Evolutionary conservation across 805 yeast species (phyloP).

Genomic region (Yarrowia sp.): DNA sequence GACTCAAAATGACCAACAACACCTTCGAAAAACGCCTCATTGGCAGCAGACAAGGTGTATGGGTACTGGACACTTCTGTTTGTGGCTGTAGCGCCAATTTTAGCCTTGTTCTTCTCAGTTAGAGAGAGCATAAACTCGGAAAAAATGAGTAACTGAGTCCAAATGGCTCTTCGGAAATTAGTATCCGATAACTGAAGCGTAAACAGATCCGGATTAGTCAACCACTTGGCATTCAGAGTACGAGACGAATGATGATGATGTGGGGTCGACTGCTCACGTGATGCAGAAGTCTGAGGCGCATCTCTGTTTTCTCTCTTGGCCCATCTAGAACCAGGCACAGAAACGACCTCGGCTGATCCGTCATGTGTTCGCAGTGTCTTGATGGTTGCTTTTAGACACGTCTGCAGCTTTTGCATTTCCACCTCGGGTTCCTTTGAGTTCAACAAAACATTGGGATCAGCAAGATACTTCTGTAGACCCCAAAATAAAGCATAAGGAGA

Average conservation of each 20-base stretch:
- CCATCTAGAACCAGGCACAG: background rate
- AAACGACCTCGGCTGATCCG: background rate
- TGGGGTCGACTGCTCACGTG: background rate
- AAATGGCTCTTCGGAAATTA: slow-evolving; percentile 36
- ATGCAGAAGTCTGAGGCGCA: background rate
- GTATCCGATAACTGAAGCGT: slow-evolving; percentile 38
- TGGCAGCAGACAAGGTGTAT: slow-evolving; percentile 29
- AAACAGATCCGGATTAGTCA: slow-evolving; percentile 38
- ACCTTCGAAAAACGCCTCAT: slow-evolving; percentile 30
- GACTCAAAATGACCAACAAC: background rate
- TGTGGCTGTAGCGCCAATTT: background rate
- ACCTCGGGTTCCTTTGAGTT: slow-evolving; percentile 22
- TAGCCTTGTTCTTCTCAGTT: slow-evolving; percentile 29
- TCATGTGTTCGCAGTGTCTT: slow-evolving; percentile 29
- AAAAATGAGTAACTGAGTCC: slow-evolving; percentile 36
- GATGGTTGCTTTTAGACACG: slow-evolving; percentile 30
- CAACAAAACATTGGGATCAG: slow-evolving; percentile 35
- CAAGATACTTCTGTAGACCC: slow-evolving; percentile 36
- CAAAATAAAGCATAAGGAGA: slow-evolving; percentile 36
- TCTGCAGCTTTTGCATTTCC: background rate
- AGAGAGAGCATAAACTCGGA: slow-evolving; percentile 35
- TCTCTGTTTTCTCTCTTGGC: background rate
- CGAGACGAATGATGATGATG: background rate
- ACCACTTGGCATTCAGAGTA: slow-evolving; percentile 40
- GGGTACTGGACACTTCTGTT: slow-evolving; percentile 34